Conservation (phyloP, 2,329 filamentous ascomycete genomes). For the Hypocreales sp. region DNA sequence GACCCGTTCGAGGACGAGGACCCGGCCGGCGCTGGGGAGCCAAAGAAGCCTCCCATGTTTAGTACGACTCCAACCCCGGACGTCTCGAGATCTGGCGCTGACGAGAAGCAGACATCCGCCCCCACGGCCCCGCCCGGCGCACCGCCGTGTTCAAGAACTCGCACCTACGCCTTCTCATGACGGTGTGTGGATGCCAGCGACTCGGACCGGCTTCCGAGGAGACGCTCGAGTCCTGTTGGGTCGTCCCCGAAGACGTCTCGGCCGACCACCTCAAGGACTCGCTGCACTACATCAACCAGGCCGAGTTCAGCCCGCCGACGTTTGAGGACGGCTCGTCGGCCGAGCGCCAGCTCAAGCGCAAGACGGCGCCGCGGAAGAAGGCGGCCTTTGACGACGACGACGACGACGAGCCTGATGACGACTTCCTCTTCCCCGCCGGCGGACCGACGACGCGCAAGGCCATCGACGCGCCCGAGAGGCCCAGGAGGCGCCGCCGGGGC, state of each 20-base stretch:
- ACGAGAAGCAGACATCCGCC: conserved; percentile 34
- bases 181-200: conserved; percentile 53
- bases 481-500: conserved; percentile 31
- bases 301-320: conserved; percentile 61
- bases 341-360: conserved; percentile 65
- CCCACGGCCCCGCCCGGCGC: conserved; percentile 50
- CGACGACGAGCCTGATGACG: conserved; percentile 35
- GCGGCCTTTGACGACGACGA: conserved; percentile 57
- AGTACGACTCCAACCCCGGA: conserved; percentile 12
- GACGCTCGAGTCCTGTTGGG: conserved; percentile 62
- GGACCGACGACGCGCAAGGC: conserved; percentile 43
- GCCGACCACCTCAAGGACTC: conserved; percentile 52
- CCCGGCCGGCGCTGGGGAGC: conserved; percentile 9
- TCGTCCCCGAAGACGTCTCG: conserved; percentile 51
- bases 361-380: conserved; percentile 37
- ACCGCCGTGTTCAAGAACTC: conserved; percentile 79
- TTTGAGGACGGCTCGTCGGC: conserved; percentile 65
- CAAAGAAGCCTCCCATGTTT: conserved; percentile 16
- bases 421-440: conserved; percentile 53
- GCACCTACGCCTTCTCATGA: conserved; percentile 73
- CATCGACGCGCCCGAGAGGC: conserved; percentile 41
- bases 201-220: conserved; percentile 42
- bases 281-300: conserved; percentile 58
- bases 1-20: conserved; percentile 18
- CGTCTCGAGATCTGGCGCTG: conserved; percentile 8